Base-by-base conservation (phyloP, 805 yeast genomes). In the Starmerella tilneyi region DNA sequence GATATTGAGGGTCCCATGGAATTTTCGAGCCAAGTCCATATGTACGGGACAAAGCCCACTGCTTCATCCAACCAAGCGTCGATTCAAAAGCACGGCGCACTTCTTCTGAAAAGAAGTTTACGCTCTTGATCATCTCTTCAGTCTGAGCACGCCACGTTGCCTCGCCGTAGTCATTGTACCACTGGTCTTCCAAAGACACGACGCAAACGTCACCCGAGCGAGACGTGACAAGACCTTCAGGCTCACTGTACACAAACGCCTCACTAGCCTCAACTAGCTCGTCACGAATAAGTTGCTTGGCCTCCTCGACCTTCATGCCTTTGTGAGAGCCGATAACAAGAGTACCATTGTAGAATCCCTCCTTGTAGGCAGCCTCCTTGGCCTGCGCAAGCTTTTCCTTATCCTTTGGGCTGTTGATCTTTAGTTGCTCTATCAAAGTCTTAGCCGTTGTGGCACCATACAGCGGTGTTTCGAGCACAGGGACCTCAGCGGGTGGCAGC, bases 161-260 rank as follows among this genome's bases (percentile, higher is more conserved):
- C 74, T 92, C 98, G 73, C 98, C 98, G 60, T 92, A 92, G 64
- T 92, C 96, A 58, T 84, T 75, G 66, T 78, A 92, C 98, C 98
- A 92, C 72, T 92, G 98, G 67, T 92, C 97, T 68, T 94, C 97
- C 43, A 92, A 75, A 5, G 97, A 85, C 32, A 92, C 98, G 58
- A 89, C 79, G 74, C 98, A 92, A 48, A 79, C 85, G 63, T 92
- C 98, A 55, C 96, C 96, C 34, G 96, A 84, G 69, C 98, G 82
- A 13, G 97, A 89, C 38, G 84, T 74, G 38, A 92, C 96, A 34
- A 70, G 69, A 34, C 81, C 76, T 68, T 92, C 98, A 36, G 98
- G 98, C 71, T 92, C 98, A 57, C 81, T 80, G 73, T 92, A 92
- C 41, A 79, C 80, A 58, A 92, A 84, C 2, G 95, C 96, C 34